Conservation (phyloP, 2,329 filamentous ascomycete species). For the Dendryphion nanum region DNA sequence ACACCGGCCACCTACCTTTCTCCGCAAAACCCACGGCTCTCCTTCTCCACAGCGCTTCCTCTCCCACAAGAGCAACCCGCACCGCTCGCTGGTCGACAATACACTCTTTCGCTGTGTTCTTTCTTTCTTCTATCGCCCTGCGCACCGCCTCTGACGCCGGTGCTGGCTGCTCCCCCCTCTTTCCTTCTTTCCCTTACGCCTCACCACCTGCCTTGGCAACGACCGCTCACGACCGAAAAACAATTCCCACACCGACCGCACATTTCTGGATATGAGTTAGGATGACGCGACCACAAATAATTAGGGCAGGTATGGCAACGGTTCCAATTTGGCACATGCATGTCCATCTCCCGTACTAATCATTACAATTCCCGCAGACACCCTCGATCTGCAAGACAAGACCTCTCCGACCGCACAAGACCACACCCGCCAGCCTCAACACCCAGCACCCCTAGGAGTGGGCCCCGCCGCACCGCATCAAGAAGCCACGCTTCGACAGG, state of each 20-base stretch:
- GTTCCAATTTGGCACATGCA: not conserved
- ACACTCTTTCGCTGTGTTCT: not conserved
- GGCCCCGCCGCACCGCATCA: slow-evolving; percentile 74
- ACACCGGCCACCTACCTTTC: not conserved
- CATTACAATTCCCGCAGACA: slow-evolving; percentile 59
- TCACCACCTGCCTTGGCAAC: slow-evolving; percentile 26
- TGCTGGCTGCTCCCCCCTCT: not conserved
- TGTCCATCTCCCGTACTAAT: slow-evolving; percentile 17
- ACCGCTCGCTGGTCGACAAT: no score
- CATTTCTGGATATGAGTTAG: slow-evolving; percentile 33
- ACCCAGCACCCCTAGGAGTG: slow-evolving; percentile 51
- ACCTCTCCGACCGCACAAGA: slow-evolving; percentile 80
- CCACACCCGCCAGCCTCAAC: slow-evolving; percentile 60
- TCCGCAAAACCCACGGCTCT: not conserved
- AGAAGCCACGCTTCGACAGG: slow-evolving; percentile 77
- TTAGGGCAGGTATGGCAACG: slow-evolving; percentile 51
- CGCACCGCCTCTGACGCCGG: not conserved
- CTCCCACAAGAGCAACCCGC: no score
- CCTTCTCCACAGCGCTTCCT: no score
- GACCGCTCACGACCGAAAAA: slow-evolving; percentile 10
- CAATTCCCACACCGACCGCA: slow-evolving; percentile 6
- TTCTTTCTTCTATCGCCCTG: not conserved
- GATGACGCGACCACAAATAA: slow-evolving; percentile 58
- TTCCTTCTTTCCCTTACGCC: not conserved
- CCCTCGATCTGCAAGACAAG: slow-evolving; percentile 89